Evolutionary conservation across 176 grass and related monocot species (phyloP), one percentile per base, ranked within the genome.

Genomic region (Eleusine indica): DNA sequence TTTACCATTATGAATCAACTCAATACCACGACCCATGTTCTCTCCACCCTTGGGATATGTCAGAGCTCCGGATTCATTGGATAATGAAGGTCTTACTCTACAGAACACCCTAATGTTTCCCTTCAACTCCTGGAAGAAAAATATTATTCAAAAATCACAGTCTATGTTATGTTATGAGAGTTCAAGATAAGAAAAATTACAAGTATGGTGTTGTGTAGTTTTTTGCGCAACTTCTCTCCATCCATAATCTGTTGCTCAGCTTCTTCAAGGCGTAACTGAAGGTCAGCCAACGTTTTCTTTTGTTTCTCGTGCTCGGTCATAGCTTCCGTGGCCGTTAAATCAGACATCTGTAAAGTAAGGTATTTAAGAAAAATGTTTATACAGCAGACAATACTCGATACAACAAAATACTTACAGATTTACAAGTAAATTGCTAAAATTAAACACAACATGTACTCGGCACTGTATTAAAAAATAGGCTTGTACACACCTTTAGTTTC

Each of bases 101-200:
- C 96, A 99, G 42, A 99, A 99, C 2, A 99, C 96, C 40, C 96
- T 87, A 12, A 99, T 96, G 18, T 99, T 99, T 66, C 96, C 96
- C 68, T 99, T 99, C 29, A 99, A 83, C 73, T 99, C 96, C 96
- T 99, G 78, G 46, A 90, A 35, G 0, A 60, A 39, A 10, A 68
- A 69, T 19, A 44, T 12, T 60, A 18, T 54, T 15, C 79, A 7
- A 17, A 44, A 70, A 44, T 17, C 6, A 87, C 41, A 79, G 74
- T 74, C 17, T 57, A 1, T 38, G 67, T 37, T 13, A 3, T 39
- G 42, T 18, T 28, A 51, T 1, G 3, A 30, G 12, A 35, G 14
- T 44, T 74, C 12, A 46, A 46, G 48, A 76, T 4, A 72, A 54
- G 9, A 83, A 11, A 9, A 4, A 22, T 21, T 64, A 99, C 96